These are phyloP conservation scores for Neoboletus subvelutipes DNA, from an alignment of 768 basidiomycete species.

Conservation along the genomic window DNA sequence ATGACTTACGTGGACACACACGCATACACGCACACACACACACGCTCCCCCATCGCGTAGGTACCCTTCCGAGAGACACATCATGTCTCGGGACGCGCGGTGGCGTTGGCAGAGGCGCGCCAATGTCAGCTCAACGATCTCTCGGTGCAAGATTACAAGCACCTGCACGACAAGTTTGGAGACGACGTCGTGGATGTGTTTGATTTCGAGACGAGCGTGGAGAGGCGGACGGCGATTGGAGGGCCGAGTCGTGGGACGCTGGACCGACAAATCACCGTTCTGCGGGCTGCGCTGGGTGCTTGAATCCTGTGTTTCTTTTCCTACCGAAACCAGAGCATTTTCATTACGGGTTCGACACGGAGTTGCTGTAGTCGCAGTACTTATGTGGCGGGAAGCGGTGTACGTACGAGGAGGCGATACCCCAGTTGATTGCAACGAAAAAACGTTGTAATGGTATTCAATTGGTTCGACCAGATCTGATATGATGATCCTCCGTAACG, in stretches of 20 bases:
- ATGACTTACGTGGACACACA: background rate
- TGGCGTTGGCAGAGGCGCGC: slow-evolving; percentile 87
- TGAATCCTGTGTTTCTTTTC: slow-evolving; percentile 5
- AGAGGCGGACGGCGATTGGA: slow-evolving; percentile 88
- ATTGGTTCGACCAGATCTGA: too few relatives aligned
- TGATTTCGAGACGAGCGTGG: slow-evolving; percentile 94
- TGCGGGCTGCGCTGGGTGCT: slow-evolving; percentile 56
- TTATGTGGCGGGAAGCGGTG: background rate
- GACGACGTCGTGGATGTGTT: slow-evolving; percentile 85
- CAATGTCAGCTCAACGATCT: slow-evolving; percentile 81
- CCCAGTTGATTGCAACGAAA: background rate
- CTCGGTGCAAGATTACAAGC: slow-evolving; percentile 74
- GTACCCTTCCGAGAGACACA: slow-evolving; percentile 99
- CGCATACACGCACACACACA: background rate
- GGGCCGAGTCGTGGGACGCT: slow-evolving; percentile 87
- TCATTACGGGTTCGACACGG: background rate
- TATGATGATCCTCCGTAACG: too few relatives aligned
- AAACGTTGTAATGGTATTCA: background rate
- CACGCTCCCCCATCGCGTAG: slow-evolving; percentile 38
- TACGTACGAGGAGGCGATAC: background rate
- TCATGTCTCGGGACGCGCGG: slow-evolving; percentile 95
- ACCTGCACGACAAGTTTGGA: slow-evolving; percentile 71
- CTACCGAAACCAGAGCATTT: background rate
- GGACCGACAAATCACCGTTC: slow-evolving; percentile 75
- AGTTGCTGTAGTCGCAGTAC: background rate